Evolutionary conservation across 139 green algal species (phyloP).

Genomic region (Penium margaritaceum): DNA sequence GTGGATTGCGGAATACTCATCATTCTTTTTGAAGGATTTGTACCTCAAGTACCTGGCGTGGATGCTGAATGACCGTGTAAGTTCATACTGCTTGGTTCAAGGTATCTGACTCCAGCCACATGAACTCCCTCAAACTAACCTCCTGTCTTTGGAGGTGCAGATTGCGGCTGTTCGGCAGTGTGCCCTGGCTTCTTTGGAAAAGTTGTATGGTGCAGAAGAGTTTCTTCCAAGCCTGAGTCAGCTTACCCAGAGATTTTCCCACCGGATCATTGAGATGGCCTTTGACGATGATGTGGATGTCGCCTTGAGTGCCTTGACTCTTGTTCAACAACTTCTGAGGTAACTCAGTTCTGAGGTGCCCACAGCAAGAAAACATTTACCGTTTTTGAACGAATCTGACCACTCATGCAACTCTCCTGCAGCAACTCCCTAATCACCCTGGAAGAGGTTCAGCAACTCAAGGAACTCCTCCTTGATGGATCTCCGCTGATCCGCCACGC

Average conservation of each 20-base stretch:
- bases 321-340: slow-evolving; percentile 40
- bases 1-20: slow-evolving; percentile 68
- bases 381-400: no score
- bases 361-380: no score
- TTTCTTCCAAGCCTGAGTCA: slow-evolving; percentile 57
- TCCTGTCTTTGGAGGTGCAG: no score
- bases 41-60: slow-evolving; percentile 96
- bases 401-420: no score
- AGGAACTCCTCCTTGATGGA: no score
- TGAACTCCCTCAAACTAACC: no score
- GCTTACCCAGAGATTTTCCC: slow-evolving; percentile 68
- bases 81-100: no score
- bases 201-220: slow-evolving; percentile 56
- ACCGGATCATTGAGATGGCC: slow-evolving; percentile 75
- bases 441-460: no score
- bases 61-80: slow-evolving; percentile 75
- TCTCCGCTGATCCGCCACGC: no score
- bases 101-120: no score
- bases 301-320: slow-evolving; percentile 62
- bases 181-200: slow-evolving; percentile 51
- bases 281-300: slow-evolving; percentile 66
- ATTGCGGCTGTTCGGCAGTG: slow-evolving; percentile 54
- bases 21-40: slow-evolving; percentile 67
- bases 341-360: no score
- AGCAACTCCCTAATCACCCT: no score